Evolutionary conservation across 2,329 filamentous ascomycete genomes (phyloP), one percentile per base, ranked within the genome.

Genomic region (Amesomyces nigricolor): DNA sequence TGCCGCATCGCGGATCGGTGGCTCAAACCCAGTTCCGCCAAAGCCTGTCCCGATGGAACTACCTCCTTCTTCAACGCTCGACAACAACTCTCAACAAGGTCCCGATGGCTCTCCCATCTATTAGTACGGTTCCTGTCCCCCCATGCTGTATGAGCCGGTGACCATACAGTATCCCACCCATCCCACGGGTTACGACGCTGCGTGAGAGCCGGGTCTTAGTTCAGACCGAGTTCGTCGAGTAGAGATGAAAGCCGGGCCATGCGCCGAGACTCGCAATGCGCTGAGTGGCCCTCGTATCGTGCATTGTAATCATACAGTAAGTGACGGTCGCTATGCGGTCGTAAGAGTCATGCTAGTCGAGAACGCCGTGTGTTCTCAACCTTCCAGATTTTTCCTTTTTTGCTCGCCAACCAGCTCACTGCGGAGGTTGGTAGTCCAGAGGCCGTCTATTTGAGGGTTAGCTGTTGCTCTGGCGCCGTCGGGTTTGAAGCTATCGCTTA

Each of bases 361-460:
- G 62, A 55, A 63, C 64, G 66, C 60, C 51, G 61, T 65, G 63
- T 61, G 64, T 53, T 56, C 54, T 50, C 51, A 54, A 42, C 58
- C 53, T 48, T 54, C 56, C 45, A 22, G 26, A 7, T 47, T 44
- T 56, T 43, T 46, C 49, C 45, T 54, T 39, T 19, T 17, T 29
- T 19, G 13, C 42, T 45, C 42, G 38, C 22, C 37, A 7, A 37
- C 16, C 37, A 11, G 16, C 26, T 61, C 61, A 64, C 64, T 75
- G 71, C 37, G 87, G 87, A 59, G 88, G 82, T 70, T 91, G 87
- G 72, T 89, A 94, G 74, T 92, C 91, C 67, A 94, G 85, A 53
- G 88, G 88, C 64, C 89, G 86, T 76, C 89, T 94, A 49, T 16
- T 26, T 58, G 47, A 35, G 2, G 10, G 55, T 57, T n/a, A 59